Percentiles rank a stretch among this genome's conserved stretches.
phyloP scores from a whole-genome alignment of 2,329 filamentous ascomycete species.

The Fusarium napiforme region DNA sequence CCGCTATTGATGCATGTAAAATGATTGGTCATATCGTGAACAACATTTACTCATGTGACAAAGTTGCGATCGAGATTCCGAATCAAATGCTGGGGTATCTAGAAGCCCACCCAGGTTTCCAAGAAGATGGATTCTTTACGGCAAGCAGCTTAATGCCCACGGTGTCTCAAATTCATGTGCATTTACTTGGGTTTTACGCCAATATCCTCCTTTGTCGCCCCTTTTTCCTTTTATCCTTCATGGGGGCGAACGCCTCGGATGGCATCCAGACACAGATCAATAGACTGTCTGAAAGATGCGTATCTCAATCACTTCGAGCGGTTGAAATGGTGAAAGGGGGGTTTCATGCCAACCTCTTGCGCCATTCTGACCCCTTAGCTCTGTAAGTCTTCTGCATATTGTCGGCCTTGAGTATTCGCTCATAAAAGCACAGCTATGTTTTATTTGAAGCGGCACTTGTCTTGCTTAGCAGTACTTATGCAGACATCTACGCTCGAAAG shows the following conservation, averaged over 20 bases:
- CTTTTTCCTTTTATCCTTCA: conserved; percentile 70
- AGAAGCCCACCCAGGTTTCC: conserved; percentile 60
- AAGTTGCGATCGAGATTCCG: conserved; percentile 66
- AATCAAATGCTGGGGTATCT: conserved; percentile 62
- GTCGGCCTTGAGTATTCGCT: neutral
- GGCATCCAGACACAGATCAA: conserved; percentile 49
- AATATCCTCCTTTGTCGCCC: conserved; percentile 72
- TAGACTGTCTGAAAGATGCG: conserved; percentile 57
- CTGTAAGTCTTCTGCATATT: conserved; percentile 58
- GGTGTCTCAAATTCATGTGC: conserved; percentile 70
- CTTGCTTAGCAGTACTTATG: conserved; percentile 67
- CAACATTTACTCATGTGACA: conserved; percentile 68
- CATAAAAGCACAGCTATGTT: conserved; percentile 59
- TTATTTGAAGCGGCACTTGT: conserved; percentile 66
- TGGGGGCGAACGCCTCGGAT: conserved; percentile 40
- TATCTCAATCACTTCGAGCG: conserved; percentile 50
- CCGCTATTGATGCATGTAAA: conserved; percentile 66
- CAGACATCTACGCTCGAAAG: conserved; percentile 58
- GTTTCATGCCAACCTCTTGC: conserved; percentile 56
- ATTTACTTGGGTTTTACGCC: conserved; percentile 70
- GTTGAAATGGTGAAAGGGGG: conserved; percentile 60
- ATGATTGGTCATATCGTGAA: conserved; percentile 68
- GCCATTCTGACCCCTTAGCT: conserved; percentile 65
- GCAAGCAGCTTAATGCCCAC: conserved; percentile 52
- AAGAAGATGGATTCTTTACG: conserved; percentile 47